Base-by-base conservation (phyloP, 2,329 filamentous ascomycete species). In the Aspergillus sp. region DNA sequence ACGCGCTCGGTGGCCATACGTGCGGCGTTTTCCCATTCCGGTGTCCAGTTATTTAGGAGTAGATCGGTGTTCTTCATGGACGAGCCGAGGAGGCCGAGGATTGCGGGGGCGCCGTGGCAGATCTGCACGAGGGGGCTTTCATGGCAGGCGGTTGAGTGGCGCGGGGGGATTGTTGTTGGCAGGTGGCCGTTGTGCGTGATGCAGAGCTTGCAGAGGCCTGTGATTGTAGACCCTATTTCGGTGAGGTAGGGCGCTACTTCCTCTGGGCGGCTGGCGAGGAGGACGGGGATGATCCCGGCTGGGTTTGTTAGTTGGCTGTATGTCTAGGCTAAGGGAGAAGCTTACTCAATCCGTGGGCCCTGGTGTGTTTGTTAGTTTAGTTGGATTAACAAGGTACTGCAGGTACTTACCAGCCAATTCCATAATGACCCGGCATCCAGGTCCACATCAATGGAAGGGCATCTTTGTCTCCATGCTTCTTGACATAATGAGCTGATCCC, bases 361-460 rank as follows among this genome's bases (percentile, higher is more conserved):
- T 73, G 27, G 37, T 15, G 11, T 30, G 9, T 30, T 11, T 30
- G 27, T 30, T 30, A 30, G 27, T 30, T 30, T 11, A 30, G 24
- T 27, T 11, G 9, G 27, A 4, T 4, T 30, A 11, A 30, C 41
- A 13, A 19, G 9, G 1, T 44, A 20, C 19, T 24, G 15, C 3
- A 46, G 22, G 44, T 5, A 71, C 74, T 72, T 51, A 76, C 74
- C 71, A 68, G 61, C 75, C 75, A 37, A 75, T 64, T 42, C 67
- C 68, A 56, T 73, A 76, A 49, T 70, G 62, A 3, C 63, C 68
- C 57, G 73, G 70, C 64, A 67, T 67, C 71, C 73, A 77, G 13
- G 66, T 61, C 68, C 75, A 78, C 75, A 77, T 77, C 52, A 78
- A 58, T 11, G 74, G 74, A 51, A 77, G 62, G 6, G 70, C 66